A percentile compares a stretch with the other conserved stretches of the same genome.
Conservation (phyloP, 305 asterid genomes). For the Fraxinus xanthoxyloides region DNA sequence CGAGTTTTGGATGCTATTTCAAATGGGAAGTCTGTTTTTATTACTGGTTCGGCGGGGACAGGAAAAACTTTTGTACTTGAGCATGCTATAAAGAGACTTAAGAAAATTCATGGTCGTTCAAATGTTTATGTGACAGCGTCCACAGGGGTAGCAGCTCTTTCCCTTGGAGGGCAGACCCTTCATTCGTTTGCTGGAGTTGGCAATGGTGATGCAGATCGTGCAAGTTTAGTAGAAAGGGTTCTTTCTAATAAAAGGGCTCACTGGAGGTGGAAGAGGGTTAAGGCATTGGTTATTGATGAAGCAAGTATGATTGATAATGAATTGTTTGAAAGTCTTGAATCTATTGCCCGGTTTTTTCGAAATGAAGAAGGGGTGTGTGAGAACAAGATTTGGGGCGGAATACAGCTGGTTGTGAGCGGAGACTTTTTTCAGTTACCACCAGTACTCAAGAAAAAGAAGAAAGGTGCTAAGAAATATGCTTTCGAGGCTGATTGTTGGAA, state of each 20-base stretch:
- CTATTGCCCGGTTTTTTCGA: slow-evolving; percentile 45
- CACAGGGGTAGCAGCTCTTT: slow-evolving; percentile 73
- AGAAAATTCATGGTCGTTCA: slow-evolving; percentile 48
- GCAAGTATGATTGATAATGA: slow-evolving; percentile 59
- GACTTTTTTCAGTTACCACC: slow-evolving; percentile 87
- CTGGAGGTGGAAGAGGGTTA: slow-evolving; percentile 55
- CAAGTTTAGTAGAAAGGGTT: slow-evolving; percentile 42
- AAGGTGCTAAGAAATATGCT: slow-evolving; percentile 40
- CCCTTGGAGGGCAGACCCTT: slow-evolving; percentile 64
- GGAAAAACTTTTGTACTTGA: slow-evolving; percentile 60
- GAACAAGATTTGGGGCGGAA: slow-evolving; percentile 61
- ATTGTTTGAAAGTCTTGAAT: slow-evolving; percentile 50
- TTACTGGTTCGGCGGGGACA: slow-evolving; percentile 79
- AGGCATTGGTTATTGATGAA: slow-evolving; percentile 65
- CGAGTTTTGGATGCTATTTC: slow-evolving; percentile 48
- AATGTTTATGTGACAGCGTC: slow-evolving; percentile 71
- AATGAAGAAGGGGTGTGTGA: slow-evolving; percentile 15
- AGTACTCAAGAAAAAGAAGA: slow-evolving; percentile 20
- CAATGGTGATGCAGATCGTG: slow-evolving; percentile 29
- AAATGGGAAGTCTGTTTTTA: slow-evolving; percentile 53
- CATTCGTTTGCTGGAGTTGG: slow-evolving; percentile 79
- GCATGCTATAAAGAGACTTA: slow-evolving; percentile 42
- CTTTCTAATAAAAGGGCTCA: slow-evolving; percentile 34
- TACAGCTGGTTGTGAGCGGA: slow-evolving; percentile 74
- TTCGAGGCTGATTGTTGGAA: slow-evolving; percentile 81